A percentile compares a stretch with the other conserved stretches of the same genome.
Conservation (phyloP, 805 yeast genomes). For the Saturnispora mendoncae region DNA sequence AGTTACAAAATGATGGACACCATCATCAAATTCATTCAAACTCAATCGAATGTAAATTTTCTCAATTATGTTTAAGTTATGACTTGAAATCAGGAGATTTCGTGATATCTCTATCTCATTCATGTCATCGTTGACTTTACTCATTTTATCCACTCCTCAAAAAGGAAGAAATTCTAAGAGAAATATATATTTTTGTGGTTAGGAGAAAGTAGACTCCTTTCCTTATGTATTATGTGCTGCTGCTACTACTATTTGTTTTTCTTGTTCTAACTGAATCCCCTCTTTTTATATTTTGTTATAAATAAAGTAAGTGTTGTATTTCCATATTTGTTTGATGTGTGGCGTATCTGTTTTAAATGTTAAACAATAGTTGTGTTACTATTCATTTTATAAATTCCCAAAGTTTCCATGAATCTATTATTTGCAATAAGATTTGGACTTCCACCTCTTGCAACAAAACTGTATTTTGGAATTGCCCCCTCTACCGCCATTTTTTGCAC, state of each 20-base stretch:
- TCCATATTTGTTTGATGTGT: too few species aligned
- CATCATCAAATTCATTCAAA: constrained; percentile 7
- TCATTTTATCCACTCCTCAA: too few species aligned
- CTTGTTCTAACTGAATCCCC: too few species aligned
- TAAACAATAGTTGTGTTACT: too few species aligned
- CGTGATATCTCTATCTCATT: constrained; percentile 26
- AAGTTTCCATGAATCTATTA: constrained; percentile 16
- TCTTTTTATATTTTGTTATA: too few species aligned
- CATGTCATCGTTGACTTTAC: constrained; percentile 19
- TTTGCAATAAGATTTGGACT: constrained; percentile 53
- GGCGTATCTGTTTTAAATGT: too few species aligned
- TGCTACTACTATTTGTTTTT: too few species aligned
- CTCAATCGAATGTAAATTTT: constrained; percentile 20
- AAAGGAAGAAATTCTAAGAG: too few species aligned
- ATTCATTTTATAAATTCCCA: not conserved
- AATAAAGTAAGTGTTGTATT: too few species aligned
- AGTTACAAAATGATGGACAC: constrained; percentile 9
- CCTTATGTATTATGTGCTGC: too few species aligned
- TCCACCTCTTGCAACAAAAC: constrained; percentile 37
- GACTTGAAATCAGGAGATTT: constrained; percentile 22
- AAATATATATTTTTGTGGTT: too few species aligned
- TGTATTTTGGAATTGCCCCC: constrained; percentile 38
- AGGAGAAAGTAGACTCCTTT: too few species aligned
- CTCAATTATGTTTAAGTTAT: constrained; percentile 23
- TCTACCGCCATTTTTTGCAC: constrained; percentile 40